These are phyloP conservation scores for Moesziomyces globuligerus DNA, from an alignment of 1,284 basidiomycete genomes.

Conservation along the genomic window DNA sequence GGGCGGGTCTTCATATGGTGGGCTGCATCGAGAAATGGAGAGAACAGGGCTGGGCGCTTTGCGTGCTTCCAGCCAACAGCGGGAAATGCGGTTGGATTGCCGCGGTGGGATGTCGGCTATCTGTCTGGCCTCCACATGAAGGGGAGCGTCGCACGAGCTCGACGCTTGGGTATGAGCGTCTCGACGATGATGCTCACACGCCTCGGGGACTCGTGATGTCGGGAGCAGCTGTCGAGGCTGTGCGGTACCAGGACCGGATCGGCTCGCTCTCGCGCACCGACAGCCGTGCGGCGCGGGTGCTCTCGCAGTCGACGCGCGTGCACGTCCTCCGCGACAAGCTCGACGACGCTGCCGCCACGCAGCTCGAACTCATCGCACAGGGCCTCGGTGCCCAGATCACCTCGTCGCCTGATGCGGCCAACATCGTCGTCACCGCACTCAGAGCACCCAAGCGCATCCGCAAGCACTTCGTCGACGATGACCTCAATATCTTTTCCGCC, in stretches of 20 bases:
- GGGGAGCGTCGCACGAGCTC: too few species aligned
- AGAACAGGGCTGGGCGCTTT: too few species aligned
- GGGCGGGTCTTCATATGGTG: too few species aligned
- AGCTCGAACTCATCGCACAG: conserved; percentile 15
- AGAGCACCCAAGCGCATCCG: conserved; percentile 37
- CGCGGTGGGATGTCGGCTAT: neutral
- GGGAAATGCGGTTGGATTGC: too few species aligned
- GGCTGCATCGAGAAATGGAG: too few species aligned
- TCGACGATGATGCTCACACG: too few species aligned
- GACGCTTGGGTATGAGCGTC: too few species aligned
- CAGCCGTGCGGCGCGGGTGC: conserved; percentile 11
- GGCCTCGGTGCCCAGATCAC: conserved; percentile 42
- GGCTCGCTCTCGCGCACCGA: conserved; percentile 20
- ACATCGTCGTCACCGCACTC: conserved; percentile 36
- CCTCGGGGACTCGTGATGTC: too few species aligned
- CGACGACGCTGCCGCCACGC: neutral
- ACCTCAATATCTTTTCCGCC: conserved; percentile 12
- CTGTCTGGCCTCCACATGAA: neutral
- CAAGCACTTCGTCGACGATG: conserved; percentile 25
- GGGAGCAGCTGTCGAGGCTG: conserved; percentile 4
- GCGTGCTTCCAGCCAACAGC: too few species aligned
- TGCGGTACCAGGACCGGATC: conserved; percentile 35
- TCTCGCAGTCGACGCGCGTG: conserved; percentile 38
- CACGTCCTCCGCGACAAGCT: conserved; percentile 42
- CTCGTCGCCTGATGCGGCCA: conserved; percentile 11